Evolutionary conservation across 2,329 filamentous ascomycete genomes (phyloP).

Genomic region (Fusarium virguliforme): DNA sequence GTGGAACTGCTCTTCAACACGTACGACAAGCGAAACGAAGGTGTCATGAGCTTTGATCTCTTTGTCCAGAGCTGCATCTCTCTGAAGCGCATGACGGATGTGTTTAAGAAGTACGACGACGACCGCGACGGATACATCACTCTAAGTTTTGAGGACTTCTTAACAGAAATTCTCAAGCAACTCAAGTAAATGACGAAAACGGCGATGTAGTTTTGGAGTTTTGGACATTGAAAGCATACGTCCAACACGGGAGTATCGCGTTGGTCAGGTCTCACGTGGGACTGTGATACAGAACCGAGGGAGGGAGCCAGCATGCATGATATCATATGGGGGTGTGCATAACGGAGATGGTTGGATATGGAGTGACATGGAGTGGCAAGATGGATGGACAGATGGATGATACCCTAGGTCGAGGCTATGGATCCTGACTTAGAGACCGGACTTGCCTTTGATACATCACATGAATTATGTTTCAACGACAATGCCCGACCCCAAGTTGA

Average conservation of each 20-base stretch:
- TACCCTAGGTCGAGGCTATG: conserved; percentile 51
- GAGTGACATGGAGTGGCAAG: conserved; percentile 23
- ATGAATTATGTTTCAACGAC: conserved; percentile 33
- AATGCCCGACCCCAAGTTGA: neutral
- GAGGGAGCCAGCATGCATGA: conserved; percentile 21
- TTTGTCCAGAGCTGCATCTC: conserved; percentile 98
- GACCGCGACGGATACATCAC: conserved; percentile 95
- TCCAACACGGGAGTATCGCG: neutral
- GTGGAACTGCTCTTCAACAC: conserved; percentile 88
- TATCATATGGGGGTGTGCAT: conserved; percentile 29
- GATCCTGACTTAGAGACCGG: conserved; percentile 49
- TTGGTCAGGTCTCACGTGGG: conserved; percentile 7
- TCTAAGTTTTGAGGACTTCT: conserved; percentile 85
- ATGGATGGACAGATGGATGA: conserved; percentile 46
- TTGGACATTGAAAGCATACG: conserved; percentile 8
- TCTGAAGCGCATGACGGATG: conserved; percentile 98
- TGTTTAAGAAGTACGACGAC: conserved; percentile 99
- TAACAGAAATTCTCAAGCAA: conserved; percentile 78
- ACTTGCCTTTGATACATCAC: conserved; percentile 42
- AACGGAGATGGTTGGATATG: conserved; percentile 12
- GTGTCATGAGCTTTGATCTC: conserved; percentile 90
- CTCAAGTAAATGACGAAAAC: conserved; percentile 61
- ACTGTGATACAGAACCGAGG: conserved; percentile 20
- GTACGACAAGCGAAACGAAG: conserved; percentile 83
- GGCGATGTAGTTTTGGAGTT: conserved; percentile 5